Conservation (phyloP, 805 yeast species). For the Ogataea saltuana region DNA sequence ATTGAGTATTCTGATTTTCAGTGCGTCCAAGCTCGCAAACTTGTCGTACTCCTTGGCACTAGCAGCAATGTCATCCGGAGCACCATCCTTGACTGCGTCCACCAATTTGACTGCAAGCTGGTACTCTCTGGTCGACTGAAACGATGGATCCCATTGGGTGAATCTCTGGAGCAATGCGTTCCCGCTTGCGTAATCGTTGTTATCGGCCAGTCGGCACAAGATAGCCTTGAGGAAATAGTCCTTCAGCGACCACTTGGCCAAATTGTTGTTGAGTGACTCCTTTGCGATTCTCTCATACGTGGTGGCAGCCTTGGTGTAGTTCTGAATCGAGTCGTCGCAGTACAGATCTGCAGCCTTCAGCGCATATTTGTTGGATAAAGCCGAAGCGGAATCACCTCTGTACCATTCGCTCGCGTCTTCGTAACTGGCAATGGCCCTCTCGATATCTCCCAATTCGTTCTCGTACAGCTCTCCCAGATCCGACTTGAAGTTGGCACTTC, state of each 20-base stretch:
- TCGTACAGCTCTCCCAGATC: slow-evolving; percentile 90
- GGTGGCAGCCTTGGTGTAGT: slow-evolving; percentile 73
- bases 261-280: slow-evolving; percentile 67
- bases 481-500: slow-evolving; percentile 92
- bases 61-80: slow-evolving; percentile 71
- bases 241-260: slow-evolving; percentile 88
- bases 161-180: slow-evolving; percentile 66
- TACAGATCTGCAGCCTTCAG: slow-evolving; percentile 87
- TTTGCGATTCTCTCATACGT: slow-evolving; percentile 78
- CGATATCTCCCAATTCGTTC: slow-evolving; percentile 62
- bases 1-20: slow-evolving; percentile 82
- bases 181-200: slow-evolving; percentile 83
- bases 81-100: slow-evolving; percentile 77
- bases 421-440: slow-evolving; percentile 72
- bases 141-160: slow-evolving; percentile 70
- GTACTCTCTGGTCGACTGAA: slow-evolving; percentile 74
- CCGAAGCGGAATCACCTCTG: slow-evolving; percentile 88
- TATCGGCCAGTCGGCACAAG: slow-evolving; percentile 75
- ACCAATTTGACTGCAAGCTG: slow-evolving; percentile 65
- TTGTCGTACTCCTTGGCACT: slow-evolving; percentile 83
- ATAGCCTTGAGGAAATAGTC: slow-evolving; percentile 87
- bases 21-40: slow-evolving; percentile 82
- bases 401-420: slow-evolving; percentile 98
- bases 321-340: slow-evolving; percentile 61
- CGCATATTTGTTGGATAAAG: slow-evolving; percentile 83